Evolutionary conservation across 2,329 filamentous ascomycete species (phyloP), one percentile per base, ranked within the genome.

Genomic region (Chrysosporium queenslandicum): DNA sequence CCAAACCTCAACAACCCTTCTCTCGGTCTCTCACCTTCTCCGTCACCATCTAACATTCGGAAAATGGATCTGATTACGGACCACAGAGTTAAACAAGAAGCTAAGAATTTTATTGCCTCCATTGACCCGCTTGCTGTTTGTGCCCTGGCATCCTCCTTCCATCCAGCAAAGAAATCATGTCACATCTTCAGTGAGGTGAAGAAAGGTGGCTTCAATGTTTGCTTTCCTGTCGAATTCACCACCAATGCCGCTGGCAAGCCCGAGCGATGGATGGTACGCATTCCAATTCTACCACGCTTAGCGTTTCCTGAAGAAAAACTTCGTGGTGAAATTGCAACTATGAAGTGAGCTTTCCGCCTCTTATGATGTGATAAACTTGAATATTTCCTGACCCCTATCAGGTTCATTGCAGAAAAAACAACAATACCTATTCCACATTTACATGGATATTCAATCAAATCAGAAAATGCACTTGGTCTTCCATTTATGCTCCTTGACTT

Each of bases 371-470:
- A 34, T 34, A 4, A 14, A 4, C 34, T 36, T 4, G 34, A 36
- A 12, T n/a, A n/a, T 5, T 12, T 16, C n/a, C 34, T 36, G 11
- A 36, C n/a, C 4, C 18, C 14, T 39, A 18, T 12, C 46, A 50
- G 50, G 29, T 59, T 52, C 30, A 55, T 59, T 25, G 45, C 56
- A 21, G 51, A 56, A 30, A 59, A 49, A 27, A 58, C 56, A n/a
- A 58, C 53, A 5, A 58, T 59, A 41, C 56, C 58, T 30, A 57
- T 58, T 37, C 55, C 65, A 9, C 50, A 41, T 29, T 29, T 53
- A 1, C 21, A 25, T 16, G 40, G 21, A 34, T 55, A 53, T 32
- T 53, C 54, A 2, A 43, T 53, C 8, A 47, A 42, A n/a, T 18
- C n/a, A 48, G 42, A 55, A 39, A 55, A 53, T 30, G 12, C 47